Evolutionary conservation across 2,329 filamentous ascomycete genomes (phyloP).

Genomic region (Elsinoe necatrix): DNA sequence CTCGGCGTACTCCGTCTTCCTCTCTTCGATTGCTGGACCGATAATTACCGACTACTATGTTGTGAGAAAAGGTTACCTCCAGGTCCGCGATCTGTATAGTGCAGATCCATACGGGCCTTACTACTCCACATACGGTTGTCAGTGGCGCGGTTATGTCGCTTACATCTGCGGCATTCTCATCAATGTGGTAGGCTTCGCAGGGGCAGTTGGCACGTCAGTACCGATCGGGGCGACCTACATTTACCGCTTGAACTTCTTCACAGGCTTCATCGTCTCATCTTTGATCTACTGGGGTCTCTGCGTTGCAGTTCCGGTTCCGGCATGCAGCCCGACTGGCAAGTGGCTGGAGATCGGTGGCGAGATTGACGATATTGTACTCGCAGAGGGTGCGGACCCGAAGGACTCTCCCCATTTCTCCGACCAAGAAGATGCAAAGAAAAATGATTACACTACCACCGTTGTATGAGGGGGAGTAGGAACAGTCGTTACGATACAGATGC

Average conservation of each 20-base stretch:
- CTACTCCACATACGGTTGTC: conserved; percentile 63
- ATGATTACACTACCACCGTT: conserved; percentile 4
- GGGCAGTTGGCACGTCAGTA: conserved; percentile 62
- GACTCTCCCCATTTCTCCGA: not conserved
- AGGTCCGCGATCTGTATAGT: conserved; percentile 71
- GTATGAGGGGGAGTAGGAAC: not conserved
- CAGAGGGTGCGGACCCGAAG: conserved; percentile 14
- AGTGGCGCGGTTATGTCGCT: conserved; percentile 76
- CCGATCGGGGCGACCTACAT: conserved; percentile 75
- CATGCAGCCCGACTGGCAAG: conserved; percentile 45
- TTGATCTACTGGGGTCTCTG: conserved; percentile 63
- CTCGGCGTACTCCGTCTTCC: conserved; percentile 84
- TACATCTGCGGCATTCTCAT: conserved; percentile 78
- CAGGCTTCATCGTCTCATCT: conserved; percentile 64
- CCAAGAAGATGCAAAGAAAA: conserved; percentile 13
- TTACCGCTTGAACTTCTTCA: conserved; percentile 87
- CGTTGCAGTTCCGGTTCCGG: conserved; percentile 61
- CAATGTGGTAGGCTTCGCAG: conserved; percentile 87
- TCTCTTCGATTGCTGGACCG: conserved; percentile 89
- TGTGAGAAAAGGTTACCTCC: conserved; percentile 72
- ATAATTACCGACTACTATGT: conserved; percentile 83
- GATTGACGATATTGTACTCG: conserved; percentile 13
- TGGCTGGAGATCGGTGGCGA: conserved; percentile 66
- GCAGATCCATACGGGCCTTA: conserved; percentile 60
- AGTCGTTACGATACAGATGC: not conserved